These are phyloP conservation scores for Aspergillus coremiiformis DNA, from an alignment of 495 filamentous ascomycete species.

Conservation along the genomic window DNA sequence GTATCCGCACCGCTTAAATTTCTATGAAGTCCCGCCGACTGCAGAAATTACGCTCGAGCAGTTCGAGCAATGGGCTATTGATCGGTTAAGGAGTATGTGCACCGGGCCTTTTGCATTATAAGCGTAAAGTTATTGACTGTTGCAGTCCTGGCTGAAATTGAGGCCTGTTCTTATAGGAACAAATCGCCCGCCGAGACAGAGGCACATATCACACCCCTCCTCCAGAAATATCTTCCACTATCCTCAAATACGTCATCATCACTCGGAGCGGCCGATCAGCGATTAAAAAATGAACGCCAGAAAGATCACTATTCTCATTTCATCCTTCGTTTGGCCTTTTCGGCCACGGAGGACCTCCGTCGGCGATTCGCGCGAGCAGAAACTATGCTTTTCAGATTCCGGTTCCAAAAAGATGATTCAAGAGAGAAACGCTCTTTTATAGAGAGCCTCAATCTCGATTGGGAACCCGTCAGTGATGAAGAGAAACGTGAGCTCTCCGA, in stretches of 20 bases:
- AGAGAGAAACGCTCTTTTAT: conserved; percentile 70
- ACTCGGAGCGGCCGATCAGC: conserved; percentile 34
- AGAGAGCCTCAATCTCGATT: conserved; percentile 67
- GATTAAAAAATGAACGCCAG: conserved; percentile 66
- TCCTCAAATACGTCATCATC: conserved; percentile 63
- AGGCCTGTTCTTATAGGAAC: conserved; percentile 94
- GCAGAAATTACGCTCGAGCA: conserved; percentile 94
- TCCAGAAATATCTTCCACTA: conserved; percentile 82
- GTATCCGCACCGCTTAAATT: conserved; percentile 83
- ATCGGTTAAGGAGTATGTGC: conserved; percentile 65
- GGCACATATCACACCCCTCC: conserved; percentile 66
- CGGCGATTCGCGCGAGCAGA: conserved; percentile 81
- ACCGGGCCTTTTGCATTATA: background rate
- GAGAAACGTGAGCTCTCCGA: conserved; percentile 55
- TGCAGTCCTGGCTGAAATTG: conserved; percentile 86
- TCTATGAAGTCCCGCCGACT: conserved; percentile 83
- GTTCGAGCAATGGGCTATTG: conserved; percentile 99
- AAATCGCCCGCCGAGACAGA: conserved; percentile 70
- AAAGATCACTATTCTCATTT: conserved; percentile 99
- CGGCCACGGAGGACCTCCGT: conserved; percentile 84
- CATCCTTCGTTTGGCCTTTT: conserved; percentile 90
- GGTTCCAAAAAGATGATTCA: conserved; percentile 63
- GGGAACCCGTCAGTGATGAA: conserved; percentile 70
- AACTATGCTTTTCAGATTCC: conserved; percentile 75
- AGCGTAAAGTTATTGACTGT: background rate